A percentile compares a stretch with the other conserved stretches of the same genome.
phyloP scores from a whole-genome alignment of 768 basidiomycete genomes.

The Trametes elegans region DNA sequence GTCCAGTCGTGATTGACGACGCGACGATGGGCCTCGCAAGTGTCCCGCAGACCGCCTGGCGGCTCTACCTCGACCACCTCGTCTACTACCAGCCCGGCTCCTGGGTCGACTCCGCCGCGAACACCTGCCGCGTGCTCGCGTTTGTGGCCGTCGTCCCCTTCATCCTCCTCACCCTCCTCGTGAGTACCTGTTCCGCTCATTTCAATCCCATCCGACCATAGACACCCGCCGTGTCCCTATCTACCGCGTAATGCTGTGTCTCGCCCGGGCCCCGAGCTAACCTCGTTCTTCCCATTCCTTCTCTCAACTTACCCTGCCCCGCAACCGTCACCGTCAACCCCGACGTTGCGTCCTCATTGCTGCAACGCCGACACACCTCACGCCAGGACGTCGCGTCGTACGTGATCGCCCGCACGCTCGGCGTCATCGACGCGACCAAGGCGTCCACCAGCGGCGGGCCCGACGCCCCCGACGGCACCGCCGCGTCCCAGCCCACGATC shows the following conservation, averaged over 20 bases:
- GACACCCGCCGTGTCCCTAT: too few species aligned
- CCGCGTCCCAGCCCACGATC: constrained; percentile 10
- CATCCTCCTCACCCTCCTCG: constrained; percentile 63
- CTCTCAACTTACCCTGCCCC: too few species aligned
- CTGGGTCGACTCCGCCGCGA: constrained; percentile 65
- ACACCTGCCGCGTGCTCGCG: constrained; percentile 63
- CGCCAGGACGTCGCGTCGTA: constrained; percentile 77
- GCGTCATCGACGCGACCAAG: constrained; percentile 71
- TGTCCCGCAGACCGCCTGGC: constrained; percentile 50
- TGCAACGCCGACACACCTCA: too few species aligned
- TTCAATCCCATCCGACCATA: background rate
- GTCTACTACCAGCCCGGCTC: constrained; percentile 64
- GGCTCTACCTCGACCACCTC: constrained; percentile 57
- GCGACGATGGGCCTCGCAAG: constrained; percentile 26
- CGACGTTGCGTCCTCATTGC: too few species aligned
- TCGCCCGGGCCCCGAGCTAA: too few species aligned
- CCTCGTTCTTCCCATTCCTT: too few species aligned
- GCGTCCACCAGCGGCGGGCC: constrained; percentile 56
- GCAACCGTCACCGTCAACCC: too few species aligned
- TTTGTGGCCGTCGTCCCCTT: constrained; percentile 46
- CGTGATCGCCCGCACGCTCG: constrained; percentile 78
- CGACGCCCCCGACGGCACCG: constrained; percentile 3
- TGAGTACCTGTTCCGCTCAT: constrained; percentile 28
- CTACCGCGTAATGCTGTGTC: too few species aligned
- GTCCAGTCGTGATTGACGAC: background rate